Percentiles rank a stretch among this genome's conserved stretches.
Evolutionary conservation across 1,139 yeast species (phyloP).

Genomic region (Candida frijolesensis): DNA sequence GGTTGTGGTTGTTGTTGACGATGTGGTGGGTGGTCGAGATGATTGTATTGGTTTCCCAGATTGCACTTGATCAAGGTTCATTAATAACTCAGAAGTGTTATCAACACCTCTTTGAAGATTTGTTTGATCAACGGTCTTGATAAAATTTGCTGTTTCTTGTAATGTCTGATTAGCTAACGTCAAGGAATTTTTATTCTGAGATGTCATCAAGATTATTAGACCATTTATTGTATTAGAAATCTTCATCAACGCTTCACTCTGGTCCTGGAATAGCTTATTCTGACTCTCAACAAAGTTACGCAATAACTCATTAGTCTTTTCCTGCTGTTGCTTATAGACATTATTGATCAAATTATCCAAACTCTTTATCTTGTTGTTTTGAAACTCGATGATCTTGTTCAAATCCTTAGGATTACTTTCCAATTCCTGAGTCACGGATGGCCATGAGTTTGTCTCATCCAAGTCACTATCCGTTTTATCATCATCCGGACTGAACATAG

Average conservation of each 20-base stretch:
- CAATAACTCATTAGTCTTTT: conserved; percentile 17
- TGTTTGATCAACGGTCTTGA: conserved; percentile 16
- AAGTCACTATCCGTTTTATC: conserved; percentile 11
- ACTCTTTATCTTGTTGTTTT: conserved; percentile 15
- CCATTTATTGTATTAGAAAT: conserved; percentile 25
- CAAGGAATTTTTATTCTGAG: conserved; percentile 19
- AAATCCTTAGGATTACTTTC: conserved; percentile 11
- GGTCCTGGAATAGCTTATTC: conserved; percentile 21
- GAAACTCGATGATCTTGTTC: conserved; percentile 17
- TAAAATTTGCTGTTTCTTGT: conserved; percentile 20
- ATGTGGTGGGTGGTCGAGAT: conserved; percentile 7
- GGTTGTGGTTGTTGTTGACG: conserved; percentile 3
- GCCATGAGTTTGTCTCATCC: conserved; percentile 12
- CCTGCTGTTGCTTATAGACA: conserved; percentile 20
- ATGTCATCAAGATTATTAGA: conserved; percentile 21
- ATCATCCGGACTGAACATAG: conserved; percentile 12
- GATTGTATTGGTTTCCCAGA: neutral
- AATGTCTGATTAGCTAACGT: conserved; percentile 23
- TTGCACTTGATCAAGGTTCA: conserved; percentile 16
- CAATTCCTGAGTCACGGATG: conserved; percentile 7
- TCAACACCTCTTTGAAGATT: conserved; percentile 21
- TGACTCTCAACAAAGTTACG: conserved; percentile 23
- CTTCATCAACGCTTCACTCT: conserved; percentile 23
- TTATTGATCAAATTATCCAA: conserved; percentile 21
- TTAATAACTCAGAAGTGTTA: conserved; percentile 21